These are phyloP conservation scores for Penicillium sumatraense DNA, from an alignment of 2,329 filamentous ascomycete genomes.

Conservation along the genomic window DNA sequence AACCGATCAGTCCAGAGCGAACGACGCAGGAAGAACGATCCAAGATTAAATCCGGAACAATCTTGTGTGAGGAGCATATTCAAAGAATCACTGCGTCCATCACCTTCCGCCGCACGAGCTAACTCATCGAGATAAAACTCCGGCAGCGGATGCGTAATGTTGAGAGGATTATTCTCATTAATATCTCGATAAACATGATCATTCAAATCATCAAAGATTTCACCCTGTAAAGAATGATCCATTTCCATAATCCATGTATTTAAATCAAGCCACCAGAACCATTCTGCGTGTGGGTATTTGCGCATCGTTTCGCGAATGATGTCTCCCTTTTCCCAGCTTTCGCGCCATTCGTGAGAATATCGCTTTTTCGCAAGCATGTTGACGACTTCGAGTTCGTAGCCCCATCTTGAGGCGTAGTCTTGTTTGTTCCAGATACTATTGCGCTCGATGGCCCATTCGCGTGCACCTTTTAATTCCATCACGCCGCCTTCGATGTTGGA, in stretches of 20 bases:
- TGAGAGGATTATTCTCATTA: slow-evolving; percentile 92
- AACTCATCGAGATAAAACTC: slow-evolving; percentile 76
- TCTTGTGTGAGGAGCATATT: slow-evolving; percentile 91
- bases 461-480: slow-evolving; percentile 97
- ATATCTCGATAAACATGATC: slow-evolving; percentile 88
- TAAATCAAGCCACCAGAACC: slow-evolving; percentile 99
- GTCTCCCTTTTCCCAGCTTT: slow-evolving; percentile 99
- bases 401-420: slow-evolving; percentile 84
- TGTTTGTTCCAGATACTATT: slow-evolving; percentile 96
- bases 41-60: slow-evolving; percentile 93
- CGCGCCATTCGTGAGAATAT: slow-evolving; percentile 98
- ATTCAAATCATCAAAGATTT: slow-evolving; percentile 82
- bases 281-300: slow-evolving; percentile 95
- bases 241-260: slow-evolving; percentile 99
- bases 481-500: slow-evolving; percentile 96
- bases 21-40: slow-evolving; percentile 88
- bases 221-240: slow-evolving; percentile 81
- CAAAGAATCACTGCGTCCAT: slow-evolving; percentile 77
- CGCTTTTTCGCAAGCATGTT: slow-evolving; percentile 99
- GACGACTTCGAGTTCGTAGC: slow-evolving; percentile 93
- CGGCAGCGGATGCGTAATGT: slow-evolving; percentile 82
- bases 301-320: slow-evolving; percentile 84
- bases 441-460: slow-evolving; percentile 97
- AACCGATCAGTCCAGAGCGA: slow-evolving; percentile 88
- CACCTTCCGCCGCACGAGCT: slow-evolving; percentile 73